A percentile compares a stretch with the other conserved stretches of the same genome.
These are phyloP conservation scores for Ceratobasidium sp. DNA, from an alignment of 1,284 basidiomycete genomes.

Conservation along the genomic window DNA sequence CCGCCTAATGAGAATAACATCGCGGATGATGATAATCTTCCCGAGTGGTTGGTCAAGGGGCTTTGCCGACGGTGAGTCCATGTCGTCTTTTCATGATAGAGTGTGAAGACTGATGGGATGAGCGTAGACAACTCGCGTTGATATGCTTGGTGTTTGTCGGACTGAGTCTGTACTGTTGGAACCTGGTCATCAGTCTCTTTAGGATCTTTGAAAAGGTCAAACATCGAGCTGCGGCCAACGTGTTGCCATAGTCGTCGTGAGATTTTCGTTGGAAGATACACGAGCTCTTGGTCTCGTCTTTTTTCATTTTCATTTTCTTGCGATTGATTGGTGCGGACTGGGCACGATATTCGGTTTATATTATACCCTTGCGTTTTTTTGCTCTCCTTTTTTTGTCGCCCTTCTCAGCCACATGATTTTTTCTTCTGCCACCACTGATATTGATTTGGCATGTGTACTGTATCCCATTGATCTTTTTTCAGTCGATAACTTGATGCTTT, in stretches of 20 bases:
- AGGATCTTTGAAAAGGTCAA: constrained; percentile 89
- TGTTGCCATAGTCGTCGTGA: constrained; percentile 15
- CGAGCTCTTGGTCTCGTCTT: too few species aligned
- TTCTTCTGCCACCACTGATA: too few species aligned
- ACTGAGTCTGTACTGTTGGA: constrained; percentile 77
- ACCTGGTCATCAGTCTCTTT: constrained; percentile 84
- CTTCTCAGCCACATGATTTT: too few species aligned
- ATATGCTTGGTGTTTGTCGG: constrained; percentile 78
- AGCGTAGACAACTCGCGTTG: constrained; percentile 68
- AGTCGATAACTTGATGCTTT: too few species aligned
- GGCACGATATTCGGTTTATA: too few species aligned
- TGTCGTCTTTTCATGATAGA: constrained; percentile 52
- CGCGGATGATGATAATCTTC: constrained; percentile 13
- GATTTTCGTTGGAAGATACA: too few species aligned
- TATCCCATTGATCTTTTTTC: too few species aligned
- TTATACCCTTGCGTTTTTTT: too few species aligned
- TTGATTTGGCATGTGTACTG: too few species aligned
- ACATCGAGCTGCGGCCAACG: constrained; percentile 51
- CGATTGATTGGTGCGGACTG: too few species aligned
- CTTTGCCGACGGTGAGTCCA: constrained; percentile 45
- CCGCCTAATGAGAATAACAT: constrained; percentile 56
- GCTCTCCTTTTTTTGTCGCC: too few species aligned
- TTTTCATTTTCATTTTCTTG: too few species aligned
- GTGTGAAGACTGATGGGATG: constrained; percentile 67
- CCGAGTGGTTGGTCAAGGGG: constrained; percentile 35